phyloP scores from a whole-genome alignment of 2,329 filamentous ascomycete genomes.

The Ceratocystis variospora region DNA sequence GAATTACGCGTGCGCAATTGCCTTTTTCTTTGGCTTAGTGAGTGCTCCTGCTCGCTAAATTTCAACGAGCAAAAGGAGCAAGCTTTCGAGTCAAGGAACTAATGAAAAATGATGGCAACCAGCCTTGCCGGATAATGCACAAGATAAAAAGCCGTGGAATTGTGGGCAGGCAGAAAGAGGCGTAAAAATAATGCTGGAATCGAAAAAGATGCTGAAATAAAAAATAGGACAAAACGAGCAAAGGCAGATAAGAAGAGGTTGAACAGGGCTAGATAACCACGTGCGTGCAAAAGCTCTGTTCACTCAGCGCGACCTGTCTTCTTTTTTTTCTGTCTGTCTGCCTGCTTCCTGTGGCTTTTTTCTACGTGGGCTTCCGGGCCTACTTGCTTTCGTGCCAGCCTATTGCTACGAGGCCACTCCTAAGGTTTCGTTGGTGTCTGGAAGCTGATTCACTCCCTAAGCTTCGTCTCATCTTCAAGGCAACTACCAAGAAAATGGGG shows the following conservation, averaged over 20 bases:
- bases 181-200: neutral
- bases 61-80: neutral
- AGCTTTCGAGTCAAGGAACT: neutral
- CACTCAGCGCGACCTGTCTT: neutral
- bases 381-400: too few relatives aligned
- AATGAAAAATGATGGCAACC: neutral
- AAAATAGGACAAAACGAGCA: neutral
- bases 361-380: too few relatives aligned
- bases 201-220: neutral
- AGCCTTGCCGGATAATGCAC: neutral
- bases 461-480: slow-evolving; percentile 2
- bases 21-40: neutral
- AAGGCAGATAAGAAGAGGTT: neutral
- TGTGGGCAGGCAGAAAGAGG: neutral
- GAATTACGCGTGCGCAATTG: neutral
- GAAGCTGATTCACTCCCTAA: neutral
- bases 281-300: neutral
- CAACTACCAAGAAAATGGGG: neutral
- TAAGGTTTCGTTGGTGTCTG: slow-evolving; percentile 1
- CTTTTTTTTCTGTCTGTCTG: neutral
- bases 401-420: neutral
- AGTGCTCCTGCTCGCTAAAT: neutral
- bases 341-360: too few relatives aligned
- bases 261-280: neutral
- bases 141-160: neutral